Conservation (phyloP, 495 filamentous ascomycete genomes). For the Thermothielavioides terrestris region DNA sequence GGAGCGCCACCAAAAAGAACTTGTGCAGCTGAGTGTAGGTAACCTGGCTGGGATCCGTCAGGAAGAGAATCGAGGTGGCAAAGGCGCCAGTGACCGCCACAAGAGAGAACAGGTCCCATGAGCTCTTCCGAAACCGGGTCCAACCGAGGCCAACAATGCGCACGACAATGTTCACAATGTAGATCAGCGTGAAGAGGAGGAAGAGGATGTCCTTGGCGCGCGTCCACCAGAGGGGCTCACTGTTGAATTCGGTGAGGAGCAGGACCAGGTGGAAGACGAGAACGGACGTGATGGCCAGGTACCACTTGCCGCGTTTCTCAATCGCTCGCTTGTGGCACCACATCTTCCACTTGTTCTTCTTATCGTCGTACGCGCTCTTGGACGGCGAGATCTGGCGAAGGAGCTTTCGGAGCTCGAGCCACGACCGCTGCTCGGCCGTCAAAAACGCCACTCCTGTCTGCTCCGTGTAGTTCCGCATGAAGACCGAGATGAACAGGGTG, state of each 20-base stretch:
- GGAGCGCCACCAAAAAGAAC: conserved; percentile 83
- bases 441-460: conserved; percentile 96
- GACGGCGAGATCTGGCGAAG: conserved; percentile 90
- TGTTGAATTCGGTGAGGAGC: conserved; percentile 78
- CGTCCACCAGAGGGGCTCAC: conserved; percentile 59
- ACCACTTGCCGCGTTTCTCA: conserved; percentile 92
- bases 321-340: conserved; percentile 94
- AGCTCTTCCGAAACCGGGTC: conserved; percentile 84
- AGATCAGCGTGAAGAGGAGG: conserved; percentile 74
- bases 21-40: conserved; percentile 78
- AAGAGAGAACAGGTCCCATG: conserved; percentile 90
- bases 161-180: conserved; percentile 75
- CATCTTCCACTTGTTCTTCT: conserved; percentile 65
- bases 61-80: conserved; percentile 60
- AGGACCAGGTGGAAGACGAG: conserved; percentile 77
- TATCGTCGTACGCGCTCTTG: conserved; percentile 70
- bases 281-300: conserved; percentile 64
- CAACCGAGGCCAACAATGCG: conserved; percentile 85
- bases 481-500: conserved; percentile 96
- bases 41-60: conserved; percentile 45
- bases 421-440: conserved; percentile 92
- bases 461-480: conserved; percentile 99
- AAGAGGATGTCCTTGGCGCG: conserved; percentile 65
- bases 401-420: conserved; percentile 90
- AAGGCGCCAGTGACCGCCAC: conserved; percentile 78